Percentiles rank a stretch among this genome's conserved stretches.
Conservation (phyloP, 1,284 basidiomycete genomes). For the Cutaneotrichosporon cyanovorans region DNA sequence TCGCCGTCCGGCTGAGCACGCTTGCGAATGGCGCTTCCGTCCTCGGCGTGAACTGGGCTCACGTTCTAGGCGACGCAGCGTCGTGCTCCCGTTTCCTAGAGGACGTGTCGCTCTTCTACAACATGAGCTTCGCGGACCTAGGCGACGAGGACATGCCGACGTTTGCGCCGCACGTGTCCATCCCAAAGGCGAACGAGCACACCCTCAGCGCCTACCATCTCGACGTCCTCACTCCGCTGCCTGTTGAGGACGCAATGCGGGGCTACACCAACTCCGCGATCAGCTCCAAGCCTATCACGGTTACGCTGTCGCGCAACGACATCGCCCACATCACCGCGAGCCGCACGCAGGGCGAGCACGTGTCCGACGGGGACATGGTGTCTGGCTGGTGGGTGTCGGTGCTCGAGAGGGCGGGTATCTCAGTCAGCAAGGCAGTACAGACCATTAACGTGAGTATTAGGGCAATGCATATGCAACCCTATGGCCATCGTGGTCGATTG, state of each 20-base stretch:
- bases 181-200: conserved; percentile 9
- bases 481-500: not conserved
- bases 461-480: too few species aligned
- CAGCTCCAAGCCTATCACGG: conserved; percentile 8
- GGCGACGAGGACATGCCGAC: conserved; percentile 18
- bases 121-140: conserved; percentile 13
- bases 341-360: conserved; percentile 5
- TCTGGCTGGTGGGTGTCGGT: conserved; percentile 23
- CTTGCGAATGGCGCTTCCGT: conserved; percentile 13
- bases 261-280: conserved; percentile 6
- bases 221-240: conserved; percentile 9
- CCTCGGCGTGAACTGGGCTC: conserved; percentile 22
- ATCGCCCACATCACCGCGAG: conserved; percentile 11
- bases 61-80: conserved; percentile 23
- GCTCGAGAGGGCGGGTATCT: conserved; percentile 17
- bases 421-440: conserved; percentile 17
- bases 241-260: conserved; percentile 6
- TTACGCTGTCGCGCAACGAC: conserved; percentile 11
- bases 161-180: conserved; percentile 15
- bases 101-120: conserved; percentile 23
- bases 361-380: conserved; percentile 21
- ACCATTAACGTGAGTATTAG: conserved; percentile 21
- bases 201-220: conserved; percentile 10
- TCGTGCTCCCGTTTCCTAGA: conserved; percentile 17
- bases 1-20: conserved; percentile 19